Evolutionary conservation across 371 early-diverging fungal genomes (phyloP).

Genomic region (Mycotypha africana): DNA sequence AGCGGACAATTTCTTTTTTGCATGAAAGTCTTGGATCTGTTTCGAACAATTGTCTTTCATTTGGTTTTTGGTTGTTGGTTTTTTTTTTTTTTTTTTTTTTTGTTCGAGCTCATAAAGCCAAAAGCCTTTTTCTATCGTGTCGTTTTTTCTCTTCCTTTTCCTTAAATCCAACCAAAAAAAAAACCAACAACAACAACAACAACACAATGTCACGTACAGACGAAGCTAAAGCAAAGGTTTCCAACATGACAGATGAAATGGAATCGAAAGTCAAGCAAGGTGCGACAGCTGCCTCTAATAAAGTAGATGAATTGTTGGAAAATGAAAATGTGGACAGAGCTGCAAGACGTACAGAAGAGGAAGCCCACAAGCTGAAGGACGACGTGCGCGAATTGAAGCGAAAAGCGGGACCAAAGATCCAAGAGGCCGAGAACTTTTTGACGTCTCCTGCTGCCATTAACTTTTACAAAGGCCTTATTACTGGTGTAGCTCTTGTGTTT

Average conservation of each 20-base stretch:
- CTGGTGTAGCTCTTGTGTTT: slow-evolving; percentile 15
- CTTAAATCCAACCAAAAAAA: neutral
- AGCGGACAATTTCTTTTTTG: no score
- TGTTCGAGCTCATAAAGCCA: neutral
- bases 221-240: neutral
- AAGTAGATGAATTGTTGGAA: slow-evolving; percentile 2
- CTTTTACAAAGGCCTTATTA: slow-evolving; percentile 32
- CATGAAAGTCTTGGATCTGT: no score
- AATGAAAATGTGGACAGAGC: slow-evolving; percentile 17
- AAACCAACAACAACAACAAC: no score
- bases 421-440: slow-evolving; percentile 34
- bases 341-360: slow-evolving; percentile 26
- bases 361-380: slow-evolving; percentile 27
- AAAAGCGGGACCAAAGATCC: slow-evolving; percentile 32
- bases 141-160: neutral
- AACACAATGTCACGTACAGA: neutral
- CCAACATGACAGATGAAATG: slow-evolving; percentile 9
- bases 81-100: neutral
- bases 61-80: neutral
- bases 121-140: neutral
- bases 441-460: slow-evolving; percentile 28
- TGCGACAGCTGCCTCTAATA: no score
- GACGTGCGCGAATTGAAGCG: slow-evolving; percentile 29
- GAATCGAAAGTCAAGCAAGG: neutral
- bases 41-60: no score